Conservation (phyloP, 352 stramenopile species). For the Blastocystis hominis region DNA sequence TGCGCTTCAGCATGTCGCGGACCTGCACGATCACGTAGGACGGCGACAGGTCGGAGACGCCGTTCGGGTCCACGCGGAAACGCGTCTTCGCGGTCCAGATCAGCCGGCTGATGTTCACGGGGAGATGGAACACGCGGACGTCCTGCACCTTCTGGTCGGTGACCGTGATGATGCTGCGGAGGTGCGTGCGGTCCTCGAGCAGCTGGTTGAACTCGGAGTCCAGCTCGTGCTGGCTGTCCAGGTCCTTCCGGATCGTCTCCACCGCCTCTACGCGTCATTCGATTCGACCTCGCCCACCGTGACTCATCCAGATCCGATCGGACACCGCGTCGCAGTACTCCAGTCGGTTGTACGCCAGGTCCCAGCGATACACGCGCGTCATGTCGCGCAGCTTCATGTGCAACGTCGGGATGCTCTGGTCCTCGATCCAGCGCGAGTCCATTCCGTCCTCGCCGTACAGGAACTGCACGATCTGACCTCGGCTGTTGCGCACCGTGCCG, state of each 20-base stretch:
- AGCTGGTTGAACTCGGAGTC: slow-evolving; percentile 83
- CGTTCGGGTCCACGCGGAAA: slow-evolving; percentile 63
- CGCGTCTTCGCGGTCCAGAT: slow-evolving; percentile 88
- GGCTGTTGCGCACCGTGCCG: slow-evolving; percentile 87
- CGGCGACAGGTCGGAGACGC: slow-evolving; percentile 62
- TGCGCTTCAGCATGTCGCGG: slow-evolving; percentile 79
- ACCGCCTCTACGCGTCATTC: not conserved
- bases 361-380: slow-evolving; percentile 19
- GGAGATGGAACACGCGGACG: slow-evolving; percentile 67
- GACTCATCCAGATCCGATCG: not conserved
- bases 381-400: slow-evolving; percentile 17
- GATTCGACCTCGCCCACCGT: not conserved
- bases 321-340: not conserved
- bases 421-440: slow-evolving; percentile 98
- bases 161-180: slow-evolving; percentile 85
- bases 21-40: slow-evolving; percentile 74
- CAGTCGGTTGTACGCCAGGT: slow-evolving; percentile 10
- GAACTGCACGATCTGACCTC: slow-evolving; percentile 79
- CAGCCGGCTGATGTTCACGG: slow-evolving; percentile 83
- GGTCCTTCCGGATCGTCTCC: slow-evolving; percentile 78
- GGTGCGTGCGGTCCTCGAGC: slow-evolving; percentile 81
- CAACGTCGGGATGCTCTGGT: slow-evolving; percentile 74
- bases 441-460: slow-evolving; percentile 96
- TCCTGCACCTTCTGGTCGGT: slow-evolving; percentile 80
- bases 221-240: slow-evolving; percentile 80